A percentile compares a stretch with the other conserved stretches of the same genome.
phyloP scores from a whole-genome alignment of 805 yeast species.

The Pichia gijzeniarum region DNA sequence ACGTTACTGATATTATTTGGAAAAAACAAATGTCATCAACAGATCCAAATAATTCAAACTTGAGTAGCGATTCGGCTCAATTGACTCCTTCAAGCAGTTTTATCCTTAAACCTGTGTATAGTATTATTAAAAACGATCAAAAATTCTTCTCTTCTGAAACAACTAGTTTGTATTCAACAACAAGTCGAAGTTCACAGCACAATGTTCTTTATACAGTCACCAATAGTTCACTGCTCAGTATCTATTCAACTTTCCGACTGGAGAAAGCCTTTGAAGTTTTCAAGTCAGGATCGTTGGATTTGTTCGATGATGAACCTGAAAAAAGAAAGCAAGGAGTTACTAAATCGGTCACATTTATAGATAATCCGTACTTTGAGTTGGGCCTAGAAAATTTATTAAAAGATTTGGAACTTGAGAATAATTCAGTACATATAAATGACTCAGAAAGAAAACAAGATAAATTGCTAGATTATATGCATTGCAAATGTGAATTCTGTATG shows the following conservation, averaged over 20 bases:
- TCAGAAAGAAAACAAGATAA: slow-evolving; percentile 15
- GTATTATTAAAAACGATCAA: slow-evolving; percentile 23
- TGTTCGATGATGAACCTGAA: slow-evolving; percentile 18
- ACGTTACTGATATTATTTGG: slow-evolving; percentile 57
- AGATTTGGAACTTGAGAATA: slow-evolving; percentile 15
- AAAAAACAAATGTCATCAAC: slow-evolving; percentile 21
- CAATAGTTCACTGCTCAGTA: slow-evolving; percentile 49
- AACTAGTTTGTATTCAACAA: slow-evolving; percentile 5
- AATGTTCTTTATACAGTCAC: slow-evolving; percentile 62
- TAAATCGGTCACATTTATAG: slow-evolving; percentile 31
- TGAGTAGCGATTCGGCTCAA: not conserved
- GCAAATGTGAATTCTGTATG: slow-evolving; percentile 35
- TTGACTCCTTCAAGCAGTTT: slow-evolving; percentile 13
- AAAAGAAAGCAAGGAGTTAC: slow-evolving; percentile 12
- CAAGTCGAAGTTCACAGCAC: slow-evolving; percentile 19
- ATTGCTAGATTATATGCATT: slow-evolving; percentile 23
- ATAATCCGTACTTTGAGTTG: slow-evolving; percentile 30
- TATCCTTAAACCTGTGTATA: slow-evolving; percentile 24
- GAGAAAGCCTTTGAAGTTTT: slow-evolving; percentile 52
- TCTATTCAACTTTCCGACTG: slow-evolving; percentile 63
- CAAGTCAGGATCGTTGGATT: slow-evolving; percentile 46
- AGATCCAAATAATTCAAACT: slow-evolving; percentile 8
- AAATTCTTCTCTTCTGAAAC: slow-evolving; percentile 3
- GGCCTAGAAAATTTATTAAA: slow-evolving; percentile 21
- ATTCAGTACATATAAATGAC: not conserved